A percentile compares a stretch with the other conserved stretches of the same genome.
These are phyloP conservation scores for Melanopsichium pennsylvanicum DNA, from an alignment of 1,284 basidiomycete genomes.

Conservation along the genomic window DNA sequence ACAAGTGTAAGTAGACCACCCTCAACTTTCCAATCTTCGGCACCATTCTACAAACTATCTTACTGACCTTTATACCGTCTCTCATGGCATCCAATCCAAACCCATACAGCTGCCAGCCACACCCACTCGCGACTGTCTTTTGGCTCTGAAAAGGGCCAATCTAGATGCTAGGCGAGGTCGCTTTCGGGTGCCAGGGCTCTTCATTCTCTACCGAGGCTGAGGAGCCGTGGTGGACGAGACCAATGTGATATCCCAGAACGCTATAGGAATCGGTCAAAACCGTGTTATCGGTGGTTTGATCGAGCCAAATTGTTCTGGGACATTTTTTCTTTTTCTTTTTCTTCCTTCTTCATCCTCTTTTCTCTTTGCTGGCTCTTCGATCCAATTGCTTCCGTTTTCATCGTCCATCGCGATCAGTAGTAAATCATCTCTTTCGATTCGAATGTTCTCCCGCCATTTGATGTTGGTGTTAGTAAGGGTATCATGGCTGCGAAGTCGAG, in stretches of 20 bases:
- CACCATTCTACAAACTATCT: too few species aligned
- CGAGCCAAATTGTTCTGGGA: slow-evolving; percentile 53
- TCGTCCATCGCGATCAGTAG: not conserved
- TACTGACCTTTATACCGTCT: not conserved
- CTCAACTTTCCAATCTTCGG: not conserved
- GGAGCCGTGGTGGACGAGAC: slow-evolving; percentile 52
- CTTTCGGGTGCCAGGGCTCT: slow-evolving; percentile 46
- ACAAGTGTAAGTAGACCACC: slow-evolving; percentile 54
- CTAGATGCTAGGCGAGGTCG: slow-evolving; percentile 39
- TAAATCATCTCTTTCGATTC: too few species aligned
- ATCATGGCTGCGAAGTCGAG: too few species aligned
- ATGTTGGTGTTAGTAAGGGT: too few species aligned
- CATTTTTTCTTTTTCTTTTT: slow-evolving; percentile 18
- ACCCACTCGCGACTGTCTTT: slow-evolving; percentile 55
- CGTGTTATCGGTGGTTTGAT: slow-evolving; percentile 27
- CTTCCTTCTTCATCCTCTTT: not conserved
- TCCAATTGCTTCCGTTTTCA: not conserved
- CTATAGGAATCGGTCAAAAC: slow-evolving; percentile 49
- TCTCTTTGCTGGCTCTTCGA: not conserved
- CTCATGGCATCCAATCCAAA: too few species aligned
- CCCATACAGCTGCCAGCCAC: slow-evolving; percentile 54
- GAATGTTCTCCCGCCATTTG: too few species aligned
- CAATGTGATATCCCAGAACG: slow-evolving; percentile 50
- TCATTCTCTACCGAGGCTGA: not conserved
- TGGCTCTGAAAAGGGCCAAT: too few species aligned